phyloP scores from a whole-genome alignment of 192 early-diverging fungal species.

The Coemansia sp. region DNA sequence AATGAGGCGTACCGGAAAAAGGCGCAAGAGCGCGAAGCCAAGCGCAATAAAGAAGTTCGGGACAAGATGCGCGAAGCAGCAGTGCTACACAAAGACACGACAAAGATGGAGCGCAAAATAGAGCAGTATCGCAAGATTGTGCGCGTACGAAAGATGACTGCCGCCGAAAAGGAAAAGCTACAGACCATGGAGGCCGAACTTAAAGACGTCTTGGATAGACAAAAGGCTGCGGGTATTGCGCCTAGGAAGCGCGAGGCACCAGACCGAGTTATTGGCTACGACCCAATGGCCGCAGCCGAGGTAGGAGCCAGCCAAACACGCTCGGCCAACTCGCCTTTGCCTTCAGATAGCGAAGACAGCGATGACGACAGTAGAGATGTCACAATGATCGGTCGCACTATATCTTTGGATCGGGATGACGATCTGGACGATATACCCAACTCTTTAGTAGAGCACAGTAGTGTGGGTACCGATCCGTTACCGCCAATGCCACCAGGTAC shows the following conservation, averaged over 20 bases:
- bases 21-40: constrained; percentile 41
- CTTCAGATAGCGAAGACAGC: constrained; percentile 7
- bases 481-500: constrained; percentile 51
- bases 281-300: constrained; percentile 32
- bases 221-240: constrained; percentile 42
- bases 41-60: constrained; percentile 51
- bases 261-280: constrained; percentile 28
- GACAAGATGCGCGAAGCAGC: constrained; percentile 43
- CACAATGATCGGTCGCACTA: not conserved
- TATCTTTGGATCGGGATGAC: constrained; percentile 7
- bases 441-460: not conserved
- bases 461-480: constrained; percentile 1
- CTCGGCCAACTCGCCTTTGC: not conserved
- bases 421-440: constrained; percentile 1
- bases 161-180: constrained; percentile 40
- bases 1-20: constrained; percentile 31
- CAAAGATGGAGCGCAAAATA: constrained; percentile 47
- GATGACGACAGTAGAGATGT: not conserved
- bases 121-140: constrained; percentile 32
- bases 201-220: constrained; percentile 27
- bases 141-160: constrained; percentile 38
- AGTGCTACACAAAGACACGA: constrained; percentile 36
- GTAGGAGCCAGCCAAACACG: not conserved
- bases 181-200: constrained; percentile 35
- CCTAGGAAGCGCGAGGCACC: not conserved